phyloP scores from a whole-genome alignment of 345 rosid genomes.

The Psidium friedrichsthalianum region DNA sequence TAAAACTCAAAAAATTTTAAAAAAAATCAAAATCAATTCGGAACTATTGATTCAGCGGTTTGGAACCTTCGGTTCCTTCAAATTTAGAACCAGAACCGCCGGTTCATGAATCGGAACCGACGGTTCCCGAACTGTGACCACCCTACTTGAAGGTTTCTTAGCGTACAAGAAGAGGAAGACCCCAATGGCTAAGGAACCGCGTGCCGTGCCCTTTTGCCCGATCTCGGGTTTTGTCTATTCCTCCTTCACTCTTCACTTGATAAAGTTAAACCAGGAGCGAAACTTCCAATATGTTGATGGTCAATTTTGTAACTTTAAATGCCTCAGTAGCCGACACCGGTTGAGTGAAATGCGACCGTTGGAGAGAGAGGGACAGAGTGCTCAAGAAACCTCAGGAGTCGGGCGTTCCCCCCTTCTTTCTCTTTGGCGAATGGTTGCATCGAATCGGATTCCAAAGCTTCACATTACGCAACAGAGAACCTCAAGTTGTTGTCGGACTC shows the following conservation, averaged over 20 bases:
- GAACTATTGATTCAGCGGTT: too few relatives aligned
- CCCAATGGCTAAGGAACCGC: neutral
- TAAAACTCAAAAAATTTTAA: too few relatives aligned
- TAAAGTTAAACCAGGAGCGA: neutral
- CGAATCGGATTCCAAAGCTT: neutral
- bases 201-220: neutral
- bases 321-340: constrained; percentile 8
- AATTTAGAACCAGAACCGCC: too few relatives aligned
- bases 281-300: neutral
- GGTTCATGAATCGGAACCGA: too few relatives aligned
- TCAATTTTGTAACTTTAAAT: constrained; percentile 1
- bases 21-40: too few relatives aligned
- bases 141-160: neutral
- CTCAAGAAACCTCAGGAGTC: neutral
- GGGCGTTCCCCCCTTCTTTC: neutral
- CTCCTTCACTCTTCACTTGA: neutral
- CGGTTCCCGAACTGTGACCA: too few relatives aligned
- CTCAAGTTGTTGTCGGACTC: neutral
- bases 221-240: neutral
- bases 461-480: neutral
- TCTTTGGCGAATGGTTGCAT: neutral
- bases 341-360: constrained; percentile 42
- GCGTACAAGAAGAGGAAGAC: neutral
- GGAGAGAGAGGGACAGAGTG: neutral
- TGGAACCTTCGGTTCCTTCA: too few relatives aligned